Conservation (phyloP, 2,329 filamentous ascomycete species). For the Fusarium incarnatum region DNA sequence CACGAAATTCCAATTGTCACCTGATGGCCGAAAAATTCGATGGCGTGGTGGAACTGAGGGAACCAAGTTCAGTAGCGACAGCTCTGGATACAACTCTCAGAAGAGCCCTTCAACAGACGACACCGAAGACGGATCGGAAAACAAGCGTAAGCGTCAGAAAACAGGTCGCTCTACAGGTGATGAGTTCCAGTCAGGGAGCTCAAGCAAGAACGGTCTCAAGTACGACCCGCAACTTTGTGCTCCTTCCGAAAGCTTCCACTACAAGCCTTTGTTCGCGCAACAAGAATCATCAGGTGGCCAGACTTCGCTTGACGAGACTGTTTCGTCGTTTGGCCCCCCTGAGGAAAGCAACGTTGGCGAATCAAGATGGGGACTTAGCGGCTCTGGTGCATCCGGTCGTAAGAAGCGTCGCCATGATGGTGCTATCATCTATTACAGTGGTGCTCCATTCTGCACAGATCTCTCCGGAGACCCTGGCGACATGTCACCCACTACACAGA, state of each 20-base stretch:
- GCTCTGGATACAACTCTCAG: slow-evolving; percentile 62
- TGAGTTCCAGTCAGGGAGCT: slow-evolving; percentile 51
- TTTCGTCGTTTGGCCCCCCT: slow-evolving; percentile 60
- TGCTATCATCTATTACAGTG: slow-evolving; percentile 85
- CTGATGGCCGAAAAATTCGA: slow-evolving; percentile 80
- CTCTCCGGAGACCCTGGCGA: slow-evolving; percentile 74
- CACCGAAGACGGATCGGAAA: slow-evolving; percentile 58
- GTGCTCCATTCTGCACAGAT: slow-evolving; percentile 83
- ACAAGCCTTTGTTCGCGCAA: slow-evolving; percentile 71
- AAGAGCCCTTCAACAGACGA: slow-evolving; percentile 64
- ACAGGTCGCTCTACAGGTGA: slow-evolving; percentile 52
- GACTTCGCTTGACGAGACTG: slow-evolving; percentile 61
- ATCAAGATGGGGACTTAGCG: slow-evolving; percentile 60
- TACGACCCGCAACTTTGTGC: slow-evolving; percentile 53
- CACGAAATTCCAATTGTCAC: slow-evolving; percentile 79
- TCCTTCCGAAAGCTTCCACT: slow-evolving; percentile 67
- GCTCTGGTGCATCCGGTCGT: slow-evolving; percentile 61
- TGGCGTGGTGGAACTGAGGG: slow-evolving; percentile 78
- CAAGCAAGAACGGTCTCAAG: slow-evolving; percentile 55
- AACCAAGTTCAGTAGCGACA: slow-evolving; percentile 75
- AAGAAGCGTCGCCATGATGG: slow-evolving; percentile 72
- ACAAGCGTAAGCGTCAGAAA: slow-evolving; percentile 61
- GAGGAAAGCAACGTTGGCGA: slow-evolving; percentile 63
- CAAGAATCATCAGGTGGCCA: slow-evolving; percentile 60
- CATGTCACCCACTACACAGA: slow-evolving; percentile 60